Percentiles rank a stretch among this genome's conserved stretches.
Conservation (phyloP, 768 basidiomycete species). For the Lentinula aciculospora region DNA sequence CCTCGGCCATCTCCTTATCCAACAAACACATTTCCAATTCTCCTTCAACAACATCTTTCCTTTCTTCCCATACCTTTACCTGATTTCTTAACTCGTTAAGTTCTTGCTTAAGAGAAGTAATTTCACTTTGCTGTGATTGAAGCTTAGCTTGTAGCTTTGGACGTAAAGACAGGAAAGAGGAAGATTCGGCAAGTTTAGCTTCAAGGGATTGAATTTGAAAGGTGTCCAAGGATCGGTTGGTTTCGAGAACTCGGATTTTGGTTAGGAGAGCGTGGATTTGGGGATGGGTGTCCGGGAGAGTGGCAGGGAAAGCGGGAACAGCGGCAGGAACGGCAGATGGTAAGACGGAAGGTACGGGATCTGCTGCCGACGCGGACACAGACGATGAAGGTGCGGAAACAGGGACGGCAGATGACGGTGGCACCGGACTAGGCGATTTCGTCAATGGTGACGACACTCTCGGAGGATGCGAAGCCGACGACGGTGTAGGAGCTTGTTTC, state of each 20-base stretch:
- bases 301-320: neutral
- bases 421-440: neutral
- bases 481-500: slow-evolving; percentile 36
- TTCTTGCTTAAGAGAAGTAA: slow-evolving; percentile 69
- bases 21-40: slow-evolving; percentile 93
- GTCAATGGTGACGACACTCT: slow-evolving; percentile 36
- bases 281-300: slow-evolving; percentile 45
- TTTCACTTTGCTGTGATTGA: slow-evolving; percentile 72
- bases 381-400: slow-evolving; percentile 1
- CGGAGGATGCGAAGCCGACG: slow-evolving; percentile 23
- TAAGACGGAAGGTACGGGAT: no score
- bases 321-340: neutral
- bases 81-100: slow-evolving; percentile 74
- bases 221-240: slow-evolving; percentile 80
- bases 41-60: slow-evolving; percentile 76
- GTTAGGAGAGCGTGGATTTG: slow-evolving; percentile 71
- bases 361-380: no score
- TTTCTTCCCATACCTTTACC: slow-evolving; percentile 61
- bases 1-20: slow-evolving; percentile 96
- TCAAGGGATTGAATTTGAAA: slow-evolving; percentile 83
- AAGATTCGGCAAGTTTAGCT: slow-evolving; percentile 75
- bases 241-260: slow-evolving; percentile 81
- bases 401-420: slow-evolving; percentile 8
- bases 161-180: slow-evolving; percentile 75
- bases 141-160: slow-evolving; percentile 91